These are phyloP conservation scores for Hibiscus mutabilis DNA, from an alignment of 345 rosid genomes.

Conservation along the genomic window DNA sequence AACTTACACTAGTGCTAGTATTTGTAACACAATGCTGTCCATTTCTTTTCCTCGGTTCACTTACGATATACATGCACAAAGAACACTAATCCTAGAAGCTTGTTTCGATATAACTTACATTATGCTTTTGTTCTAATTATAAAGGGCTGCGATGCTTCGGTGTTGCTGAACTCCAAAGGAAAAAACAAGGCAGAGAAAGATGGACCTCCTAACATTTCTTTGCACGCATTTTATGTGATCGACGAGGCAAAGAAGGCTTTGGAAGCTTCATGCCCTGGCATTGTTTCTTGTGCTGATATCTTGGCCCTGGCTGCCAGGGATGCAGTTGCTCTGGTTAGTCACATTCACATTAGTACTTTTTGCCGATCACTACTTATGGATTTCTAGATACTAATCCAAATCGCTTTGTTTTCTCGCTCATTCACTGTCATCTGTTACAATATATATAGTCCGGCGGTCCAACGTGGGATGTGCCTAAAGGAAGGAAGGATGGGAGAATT, in stretches of 20 bases:
- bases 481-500: constrained; percentile 80
- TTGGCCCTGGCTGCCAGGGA: constrained; percentile 79
- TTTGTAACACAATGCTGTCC: not conserved
- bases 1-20: not conserved
- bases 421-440: not conserved
- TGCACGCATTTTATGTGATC: constrained; percentile 82
- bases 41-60: not conserved
- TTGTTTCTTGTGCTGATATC: constrained; percentile 88
- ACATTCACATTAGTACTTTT: not conserved
- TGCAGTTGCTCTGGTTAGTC: constrained; percentile 65
- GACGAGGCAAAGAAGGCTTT: constrained; percentile 72
- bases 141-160: constrained; percentile 89
- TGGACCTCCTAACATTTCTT: constrained; percentile 86
- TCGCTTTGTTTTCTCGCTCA: not conserved
- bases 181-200: constrained; percentile 77
- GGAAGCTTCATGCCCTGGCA: constrained; percentile 66
- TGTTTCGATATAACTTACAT: not conserved
- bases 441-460: constrained; percentile 77
- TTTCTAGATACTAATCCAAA: not conserved
- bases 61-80: not conserved
- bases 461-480: constrained; percentile 78
- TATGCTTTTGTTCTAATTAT: not conserved
- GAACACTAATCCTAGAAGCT: not conserved
- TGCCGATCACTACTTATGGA: not conserved
- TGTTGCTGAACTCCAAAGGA: constrained; percentile 58